Evolutionary conservation across 805 yeast species (phyloP), one percentile per base, ranked within the genome.

Genomic region (Pichia rugopelliculosa): DNA sequence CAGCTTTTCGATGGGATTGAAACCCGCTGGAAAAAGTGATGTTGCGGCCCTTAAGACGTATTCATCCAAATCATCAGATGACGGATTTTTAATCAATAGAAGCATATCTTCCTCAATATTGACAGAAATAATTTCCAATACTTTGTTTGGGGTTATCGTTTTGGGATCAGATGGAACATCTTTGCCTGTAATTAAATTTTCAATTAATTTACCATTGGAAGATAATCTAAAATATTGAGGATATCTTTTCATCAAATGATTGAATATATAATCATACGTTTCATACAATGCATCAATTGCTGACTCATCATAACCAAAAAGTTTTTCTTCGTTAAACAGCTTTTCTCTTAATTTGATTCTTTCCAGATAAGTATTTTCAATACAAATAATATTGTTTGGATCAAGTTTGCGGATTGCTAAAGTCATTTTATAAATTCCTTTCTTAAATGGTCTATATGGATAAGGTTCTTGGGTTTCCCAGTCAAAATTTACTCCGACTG

Each of bases 21-120:
- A 85, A 2, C 91, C 91, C 1, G 83, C 78, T 1, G 91, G 87
- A 55, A 82, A 82, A 8, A 80, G 79, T 22, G 80, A 73, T 4
- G 75, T 66, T 8, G 80, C 77, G 0, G 79, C 80, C 45, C 82
- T 68, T 39, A 81, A 60, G 24, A 73, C 67, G 58, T 82, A 84
- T 55, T 82, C 89, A 47, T 76, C 77, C 24, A 57, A 65, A 12
- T 56, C 58, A 23, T 65, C 63, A 26, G 69, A 71, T 20, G 64
- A 67, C 12, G 64, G 66, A 48, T 61, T 59, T 46, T 72, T 72
- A 7, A 75, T 57, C 55, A 84, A 55, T 7, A 85, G 61, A 38
- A 84, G 57, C 46, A 80, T 71, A 57, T 85, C 90, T 55, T 83
- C 89, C 54, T 82, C 87, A 2, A 79, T 68, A 38, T 73, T 56